Base-by-base conservation (phyloP, 2,329 filamentous ascomycete species). In the Coniochaeta hoffmannii region DNA sequence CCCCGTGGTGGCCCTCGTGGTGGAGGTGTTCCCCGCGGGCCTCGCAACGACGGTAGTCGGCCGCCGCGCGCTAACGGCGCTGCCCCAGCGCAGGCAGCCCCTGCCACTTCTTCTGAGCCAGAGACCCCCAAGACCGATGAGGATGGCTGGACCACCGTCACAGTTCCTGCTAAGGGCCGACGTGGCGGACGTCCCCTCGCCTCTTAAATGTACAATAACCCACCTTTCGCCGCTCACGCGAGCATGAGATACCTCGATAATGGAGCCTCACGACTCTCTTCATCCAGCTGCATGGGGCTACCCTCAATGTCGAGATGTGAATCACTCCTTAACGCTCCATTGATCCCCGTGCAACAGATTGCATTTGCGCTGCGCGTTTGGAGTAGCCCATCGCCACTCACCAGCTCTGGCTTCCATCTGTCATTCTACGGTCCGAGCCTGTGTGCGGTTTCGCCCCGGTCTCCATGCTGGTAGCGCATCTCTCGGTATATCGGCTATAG, bases 101-200 rank as follows among this genome's bases (percentile, higher is more conserved):
- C 59, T 50, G 63, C 68, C 12, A 64, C 67, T 44, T 64, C 61
- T 30, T 68, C 60, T 11, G 67, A 74, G 53, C 59, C 63, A 55
- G 59, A 64, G 59, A 22, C 66, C 61, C 24, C 63, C 65, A 32
- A 68, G 71, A 34, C 70, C 73, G 53, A 69, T 73, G 82, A 82
- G 35, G 83, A 86, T 66, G 83, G 83, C 61, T 87, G 83, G 83
- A 84, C 81, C 59, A 86, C 80, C 26, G 83, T 84, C 54, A 59
- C 69, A 9, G 57, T 64, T 14, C 61, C 67, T 3, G 63, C 58
- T 56, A 76, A 76, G 63, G 67, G 67, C 50, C 64, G 79, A 66
- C 60, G 74, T 35, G 69, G 64, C 61, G 60, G 61, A 46, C 58
- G 28, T 58, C 19, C 50, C 2, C 15, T 38, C 31, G n/a, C 28